Evolutionary conservation across 2,329 filamentous ascomycete genomes (phyloP), one percentile per base, ranked within the genome.

Genomic region (Nigrospora sphaerica): DNA sequence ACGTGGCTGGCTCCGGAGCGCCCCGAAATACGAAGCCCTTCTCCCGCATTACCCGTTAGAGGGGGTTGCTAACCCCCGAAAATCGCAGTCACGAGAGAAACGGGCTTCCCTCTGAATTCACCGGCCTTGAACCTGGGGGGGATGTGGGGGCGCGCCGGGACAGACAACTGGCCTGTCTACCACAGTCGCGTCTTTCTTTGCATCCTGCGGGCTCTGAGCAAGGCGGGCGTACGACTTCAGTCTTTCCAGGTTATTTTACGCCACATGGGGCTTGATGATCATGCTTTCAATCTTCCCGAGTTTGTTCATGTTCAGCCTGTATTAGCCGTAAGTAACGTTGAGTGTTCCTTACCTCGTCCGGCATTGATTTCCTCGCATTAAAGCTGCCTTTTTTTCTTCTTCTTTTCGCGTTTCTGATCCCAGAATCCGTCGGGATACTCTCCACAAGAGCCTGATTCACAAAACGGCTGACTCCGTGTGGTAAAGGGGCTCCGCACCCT

Each of bases 181-280:
- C 45, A 57, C 16, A 62, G 53, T 32, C 57, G 64, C 19, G 49
- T 70, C 5, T 75, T 79, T 49, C 42, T 59, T 18, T 58, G 62
- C 6, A 51, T 75, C 12, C 52, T 75, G 10, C 59, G 63, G n/a
- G 69, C 72, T 1, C 54, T 78, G 4, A 71, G 66, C 12, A 54
- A 61, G 39, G 63, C 73, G 0, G 54, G 56, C 2, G 65, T 62
- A 1, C 57, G 54, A 0, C 66, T 72, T 1, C 62, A 62, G 14
- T 62, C 64, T 3, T 59, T 83, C 12, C 75, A 82, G 54, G 62
- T 77, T 4, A 63, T 78, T 42, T 54, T 76, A 2, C 61, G 67
- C 16, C 16, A 47, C 1, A 51, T 54, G 1, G 53, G 59, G 6
- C 54, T 78, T 3, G 48, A 46, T 2, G 66, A 74, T 51, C 45